A percentile compares a stretch with the other conserved stretches of the same genome.
phyloP scores from a whole-genome alignment of 148 eudicot species.

The Vaccinium myrtillus region DNA sequence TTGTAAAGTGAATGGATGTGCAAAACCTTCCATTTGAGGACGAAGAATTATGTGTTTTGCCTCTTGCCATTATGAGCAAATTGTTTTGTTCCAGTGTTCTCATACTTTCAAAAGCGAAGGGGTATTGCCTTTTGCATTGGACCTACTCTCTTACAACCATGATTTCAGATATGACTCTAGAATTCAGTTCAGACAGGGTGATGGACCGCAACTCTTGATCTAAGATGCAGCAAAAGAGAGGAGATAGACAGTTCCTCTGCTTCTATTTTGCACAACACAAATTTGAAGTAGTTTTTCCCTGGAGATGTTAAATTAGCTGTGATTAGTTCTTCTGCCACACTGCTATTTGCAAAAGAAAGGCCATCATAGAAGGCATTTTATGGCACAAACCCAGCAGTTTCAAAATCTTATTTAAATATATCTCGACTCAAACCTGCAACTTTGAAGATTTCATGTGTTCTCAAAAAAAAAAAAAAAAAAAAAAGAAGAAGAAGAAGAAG shows the following conservation, averaged over 20 bases:
- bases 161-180: not conserved
- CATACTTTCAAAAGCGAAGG: not conserved
- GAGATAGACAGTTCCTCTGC: not conserved
- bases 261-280: not conserved
- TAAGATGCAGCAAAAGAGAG: not conserved
- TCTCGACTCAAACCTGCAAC: not conserved
- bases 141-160: not conserved
- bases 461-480: too few relatives aligned
- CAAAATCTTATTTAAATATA: not conserved
- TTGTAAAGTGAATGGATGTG: not conserved
- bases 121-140: not conserved
- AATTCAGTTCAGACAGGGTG: not conserved
- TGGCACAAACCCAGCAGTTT: not conserved
- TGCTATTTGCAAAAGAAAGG: not conserved
- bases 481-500: not conserved
- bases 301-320: not conserved
- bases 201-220: not conserved
- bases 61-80: not conserved
- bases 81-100: not conserved
- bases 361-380: not conserved
- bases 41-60: not conserved
- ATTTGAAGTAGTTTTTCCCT: not conserved
- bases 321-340: not conserved
- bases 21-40: conserved; percentile 3
- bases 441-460: not conserved